Evolutionary conservation across 345 rosid genomes (phyloP), one percentile per base, ranked within the genome.

Genomic region (Euclidium syriacum): DNA sequence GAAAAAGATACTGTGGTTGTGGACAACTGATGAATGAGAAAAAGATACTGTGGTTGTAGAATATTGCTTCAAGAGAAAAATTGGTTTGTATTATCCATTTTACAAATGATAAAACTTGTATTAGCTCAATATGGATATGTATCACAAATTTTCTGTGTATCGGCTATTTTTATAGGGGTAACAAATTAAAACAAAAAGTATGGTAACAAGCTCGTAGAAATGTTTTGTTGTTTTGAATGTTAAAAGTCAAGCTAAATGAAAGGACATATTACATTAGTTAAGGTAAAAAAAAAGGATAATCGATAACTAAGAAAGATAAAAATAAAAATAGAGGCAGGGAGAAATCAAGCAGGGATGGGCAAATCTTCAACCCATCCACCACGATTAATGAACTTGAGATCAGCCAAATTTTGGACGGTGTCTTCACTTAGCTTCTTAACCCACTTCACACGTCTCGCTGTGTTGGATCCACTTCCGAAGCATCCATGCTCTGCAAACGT

Each of bases 351-450:
- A 52, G 15, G 59, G 23, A 51, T 4, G 2, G 96, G 91, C 24
- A 65, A 74, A 5, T 22, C 42, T 30, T 53, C 35, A 10, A 89
- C 44, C 96, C 96, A 92, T 0, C 79, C 82, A 5, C 68, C 83
- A 3, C 16, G 12, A 55, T 85, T 72, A 10, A 89, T 71, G 46
- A 67, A 92, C 8, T 47, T 36, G 16, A 73, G 56, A 62, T 77
- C 73, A n/a, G 56, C 62, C 16, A 86, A 4, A 10, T 29, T 20
- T 30, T 34, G 10, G 23, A 82, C 30, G 1, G 3, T 2, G 0
- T 32, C 7, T 5, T 1, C 10, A 19, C 32, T 68, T 1, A 81
- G 68, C 39, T 71, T 71, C 72, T 67, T 76, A 67, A 33, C 56
- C 94, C 94, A 83, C 10, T 30, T 4, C 4, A 83, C 87, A 4